Evolutionary conservation across 306 rosid genomes (phyloP).

Genomic region (Acacia crassicarpa): DNA sequence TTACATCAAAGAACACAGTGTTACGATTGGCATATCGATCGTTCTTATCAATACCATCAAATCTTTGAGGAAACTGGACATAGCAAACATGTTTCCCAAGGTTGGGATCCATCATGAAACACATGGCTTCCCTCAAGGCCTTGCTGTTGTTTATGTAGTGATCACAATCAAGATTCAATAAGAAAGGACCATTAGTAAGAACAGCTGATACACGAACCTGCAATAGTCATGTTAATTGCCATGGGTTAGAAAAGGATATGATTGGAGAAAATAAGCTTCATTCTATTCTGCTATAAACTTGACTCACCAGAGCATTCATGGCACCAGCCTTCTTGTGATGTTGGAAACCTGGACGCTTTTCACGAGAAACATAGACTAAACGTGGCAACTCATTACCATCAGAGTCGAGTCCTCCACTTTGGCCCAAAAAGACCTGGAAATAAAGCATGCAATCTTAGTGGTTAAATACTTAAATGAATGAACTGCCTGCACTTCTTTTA

Average conservation of each 20-base stretch:
- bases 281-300: neutral
- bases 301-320: slow-evolving; percentile 89
- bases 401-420: slow-evolving; percentile 84
- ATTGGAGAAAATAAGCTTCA: slow-evolving; percentile 3
- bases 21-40: slow-evolving; percentile 95
- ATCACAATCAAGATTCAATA: slow-evolving; percentile 97
- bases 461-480: neutral
- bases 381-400: slow-evolving; percentile 92
- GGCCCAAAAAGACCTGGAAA: slow-evolving; percentile 86
- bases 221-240: slow-evolving; percentile 8
- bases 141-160: slow-evolving; percentile 89
- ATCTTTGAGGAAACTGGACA: slow-evolving; percentile 91
- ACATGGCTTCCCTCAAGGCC: slow-evolving; percentile 94
- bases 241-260: neutral
- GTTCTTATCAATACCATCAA: slow-evolving; percentile 85
- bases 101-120: slow-evolving; percentile 93
- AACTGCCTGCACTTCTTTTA: neutral
- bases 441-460: slow-evolving; percentile 6
- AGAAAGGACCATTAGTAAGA: slow-evolving; percentile 88
- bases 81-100: slow-evolving; percentile 84
- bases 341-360: slow-evolving; percentile 95
- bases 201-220: slow-evolving; percentile 95
- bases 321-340: slow-evolving; percentile 98
- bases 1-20: slow-evolving; percentile 91
- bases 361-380: slow-evolving; percentile 90